Evolutionary conservation across 2,329 filamentous ascomycete genomes (phyloP), one percentile per base, ranked within the genome.

Genomic region (Aspergillus flavus): DNA sequence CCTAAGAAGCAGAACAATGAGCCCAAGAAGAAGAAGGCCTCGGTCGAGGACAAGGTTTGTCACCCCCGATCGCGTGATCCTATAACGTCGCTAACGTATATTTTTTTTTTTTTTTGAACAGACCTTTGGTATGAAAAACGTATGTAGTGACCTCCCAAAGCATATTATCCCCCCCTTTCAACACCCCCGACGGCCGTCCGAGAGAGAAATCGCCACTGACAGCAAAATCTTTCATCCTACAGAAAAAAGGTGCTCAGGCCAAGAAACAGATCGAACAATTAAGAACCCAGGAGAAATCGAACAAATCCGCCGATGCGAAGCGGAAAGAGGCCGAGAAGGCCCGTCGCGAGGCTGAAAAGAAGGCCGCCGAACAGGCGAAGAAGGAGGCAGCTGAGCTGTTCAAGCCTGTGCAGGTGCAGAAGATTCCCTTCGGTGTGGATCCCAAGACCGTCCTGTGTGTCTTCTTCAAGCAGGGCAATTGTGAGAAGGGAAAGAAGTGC

Each of bases 41-140:
- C 79, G 52, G 91, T 93, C 67, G 93, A 95, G 67, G 95, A 99
- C 84, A 95, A 94, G 81, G 82, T 84, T 66, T 66, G 77, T 68
- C 26, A 28, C 52, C 55, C 10, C 48, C 48, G 64, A 50, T 53
- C 28, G 55, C 48, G 19, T 59, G 46, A 21, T 4, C 14, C 16
- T 28, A 36, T 11, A 32, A 6, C 10, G 16, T 32, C 48, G 48
- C 61, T 62, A 62, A 62, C 56, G 23, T 21, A 32, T 4, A 61
- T 23, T 23, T 23, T 23, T 23, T 23, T 73, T 73, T 61, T 9
- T 52, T 50, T 57, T 62, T 12, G 52, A 41, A 48, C 45, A 85
- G 83, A 97, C 95, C 56, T 99, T 99, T 85, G 95, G 95, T 73
- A 98, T 99, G 95, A 99, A 99, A 83, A 99, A 99, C 78, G 83